Conservation (phyloP, 2,329 filamentous ascomycete genomes). For the Xylaria hypoxylon region DNA sequence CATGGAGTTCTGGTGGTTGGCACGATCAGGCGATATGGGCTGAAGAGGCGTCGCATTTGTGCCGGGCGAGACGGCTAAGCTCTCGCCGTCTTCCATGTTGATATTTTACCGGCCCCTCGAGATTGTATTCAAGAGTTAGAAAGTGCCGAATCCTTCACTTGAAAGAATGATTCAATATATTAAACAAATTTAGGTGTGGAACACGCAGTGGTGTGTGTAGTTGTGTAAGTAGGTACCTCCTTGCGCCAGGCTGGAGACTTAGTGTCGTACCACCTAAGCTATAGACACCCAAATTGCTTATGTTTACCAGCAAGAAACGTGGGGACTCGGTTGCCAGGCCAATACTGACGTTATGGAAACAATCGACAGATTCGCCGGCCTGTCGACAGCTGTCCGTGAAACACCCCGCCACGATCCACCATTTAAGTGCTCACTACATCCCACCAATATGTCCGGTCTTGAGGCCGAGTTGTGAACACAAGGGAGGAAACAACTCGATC, state of each 20-base stretch:
- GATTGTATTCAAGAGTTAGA: background rate
- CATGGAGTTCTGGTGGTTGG: conserved; percentile 47
- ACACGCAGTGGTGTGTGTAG: conserved; percentile 3
- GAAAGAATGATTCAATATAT: conserved; percentile 5
- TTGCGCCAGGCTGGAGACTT: background rate
- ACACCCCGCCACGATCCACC: conserved; percentile 1
- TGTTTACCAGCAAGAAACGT: conserved; percentile 14
- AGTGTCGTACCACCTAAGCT: background rate
- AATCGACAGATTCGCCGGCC: background rate
- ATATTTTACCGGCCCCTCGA: conserved; percentile 29
- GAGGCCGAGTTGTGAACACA: no score
- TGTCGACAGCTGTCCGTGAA: conserved; percentile 12
- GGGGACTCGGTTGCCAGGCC: conserved; percentile 36
- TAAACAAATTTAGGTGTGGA: background rate
- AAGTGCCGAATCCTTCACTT: background rate
- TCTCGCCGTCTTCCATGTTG: conserved; percentile 44
- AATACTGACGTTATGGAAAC: conserved; percentile 17
- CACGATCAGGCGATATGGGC: conserved; percentile 48
- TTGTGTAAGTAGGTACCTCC: background rate
- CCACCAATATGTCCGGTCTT: no score
- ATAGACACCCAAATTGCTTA: conserved; percentile 5
- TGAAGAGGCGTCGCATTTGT: conserved; percentile 44
- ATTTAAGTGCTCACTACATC: background rate
- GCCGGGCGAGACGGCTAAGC: conserved; percentile 43
- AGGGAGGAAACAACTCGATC: no score